Conservation (phyloP, 2,329 filamentous ascomycete species). For the Paraphoma chrysanthemicola region DNA sequence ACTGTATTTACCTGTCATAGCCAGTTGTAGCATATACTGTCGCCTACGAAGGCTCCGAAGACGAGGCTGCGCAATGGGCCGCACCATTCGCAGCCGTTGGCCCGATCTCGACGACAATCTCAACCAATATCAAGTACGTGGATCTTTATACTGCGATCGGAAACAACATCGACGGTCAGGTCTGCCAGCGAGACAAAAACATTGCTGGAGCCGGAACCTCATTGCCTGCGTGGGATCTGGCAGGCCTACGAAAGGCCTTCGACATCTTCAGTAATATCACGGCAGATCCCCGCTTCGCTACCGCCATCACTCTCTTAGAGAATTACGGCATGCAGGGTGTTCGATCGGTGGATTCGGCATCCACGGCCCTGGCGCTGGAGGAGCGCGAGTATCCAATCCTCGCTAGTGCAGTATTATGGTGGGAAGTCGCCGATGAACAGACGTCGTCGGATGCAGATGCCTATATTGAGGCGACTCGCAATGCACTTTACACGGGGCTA, state of each 20-base stretch:
- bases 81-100: slow-evolving; percentile 22
- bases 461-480: slow-evolving; percentile 12
- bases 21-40: slow-evolving; percentile 23
- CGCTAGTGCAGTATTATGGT: slow-evolving; percentile 21
- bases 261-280: slow-evolving; percentile 24
- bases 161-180: slow-evolving; percentile 16
- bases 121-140: slow-evolving; percentile 18
- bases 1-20: slow-evolving; percentile 5
- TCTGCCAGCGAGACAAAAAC: slow-evolving; percentile 19
- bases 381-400: slow-evolving; percentile 45
- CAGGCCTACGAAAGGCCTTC: slow-evolving; percentile 21
- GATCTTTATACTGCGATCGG: slow-evolving; percentile 22
- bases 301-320: slow-evolving; percentile 22
- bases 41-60: slow-evolving; percentile 22
- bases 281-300: slow-evolving; percentile 24
- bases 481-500: slow-evolving; percentile 18
- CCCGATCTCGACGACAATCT: slow-evolving; percentile 6
- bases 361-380: slow-evolving; percentile 19
- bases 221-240: slow-evolving; percentile 22
- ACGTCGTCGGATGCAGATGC: slow-evolving; percentile 14
- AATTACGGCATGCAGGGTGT: slow-evolving; percentile 31
- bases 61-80: slow-evolving; percentile 19
- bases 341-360: slow-evolving; percentile 5
- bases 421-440: slow-evolving; percentile 14
- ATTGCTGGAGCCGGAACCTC: slow-evolving; percentile 20